Evolutionary conservation across 2,329 filamentous ascomycete species (phyloP), one percentile per base, ranked within the genome.

Genomic region (Ceratocystis alfenasii): DNA sequence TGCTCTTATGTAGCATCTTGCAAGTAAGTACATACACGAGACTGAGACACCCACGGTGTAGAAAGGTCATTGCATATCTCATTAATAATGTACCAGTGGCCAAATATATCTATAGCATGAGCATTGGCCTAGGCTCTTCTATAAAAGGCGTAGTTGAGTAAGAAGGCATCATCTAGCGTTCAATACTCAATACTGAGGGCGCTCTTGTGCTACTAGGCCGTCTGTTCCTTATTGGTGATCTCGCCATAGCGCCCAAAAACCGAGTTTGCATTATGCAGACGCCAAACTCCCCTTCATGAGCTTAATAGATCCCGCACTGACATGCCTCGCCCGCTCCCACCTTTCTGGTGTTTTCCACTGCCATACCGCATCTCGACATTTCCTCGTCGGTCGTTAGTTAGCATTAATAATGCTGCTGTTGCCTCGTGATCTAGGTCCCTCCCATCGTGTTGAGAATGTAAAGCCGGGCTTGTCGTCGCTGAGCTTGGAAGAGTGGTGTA

Each of bases 321-420:
- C 74, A 84, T 76, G 0, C 80, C 80, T 63, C 81, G 74, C 8
- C 75, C 77, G 30, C 73, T 72, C 10, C 60, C 45, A 33, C 62
- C 65, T 20, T 48, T 46, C 57, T 48, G 71, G 74, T 83, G 81
- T 64, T 76, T 77, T 4, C 83, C 81, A 72, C 80, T 83, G 77
- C 82, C 81, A 2, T 10, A n/a, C 28, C 48, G 55, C 7, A 20
- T 62, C 50, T 65, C 65, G 0, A 17, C 36, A 62, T 78, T 46
- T 17, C 79, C 80, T 45, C 89, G 80, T 50, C 89, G 83, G 73
- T 94, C 90, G 65, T 81, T 85, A 70, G 92, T 95, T 67, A 96
- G 78, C 91, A 96, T 95, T 73, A 96, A 75, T 70, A 96, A 74
- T 2, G 91, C 92, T 12, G 90, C 87, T 6, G 90, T 94, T 0